Evolutionary conservation across 768 basidiomycete genomes (phyloP), one percentile per base, ranked within the genome.

Genomic region (Termitomyces sp.): DNA sequence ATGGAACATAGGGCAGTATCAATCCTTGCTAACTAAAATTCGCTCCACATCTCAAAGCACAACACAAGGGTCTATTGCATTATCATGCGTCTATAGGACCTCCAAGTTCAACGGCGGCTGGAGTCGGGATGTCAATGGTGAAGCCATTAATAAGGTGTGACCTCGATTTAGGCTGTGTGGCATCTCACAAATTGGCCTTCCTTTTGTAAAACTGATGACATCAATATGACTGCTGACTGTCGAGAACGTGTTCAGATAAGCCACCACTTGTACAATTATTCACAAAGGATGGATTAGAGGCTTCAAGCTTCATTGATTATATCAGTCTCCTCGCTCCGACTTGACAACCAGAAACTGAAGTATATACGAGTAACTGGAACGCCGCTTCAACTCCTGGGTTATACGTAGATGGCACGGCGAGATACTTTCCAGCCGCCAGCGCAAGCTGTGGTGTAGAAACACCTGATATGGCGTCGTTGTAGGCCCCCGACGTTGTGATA

Each of bases 401-500:
- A 69, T 86, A 91, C 1, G 89, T 89, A 9, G 88, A 91, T 1
- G 89, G 88, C 1, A 95, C 77, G 20, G 88, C 70, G 62, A 85
- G 79, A 70, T 95, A 95, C 60, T 78, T 82, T 20, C 91, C 92
- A 0, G 79, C 67, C 4, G 76, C 75, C 45, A 92, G 58, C 16
- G 76, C 73, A 6, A 80, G 72, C 37, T 75, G 76, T 0, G 82
- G 78, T 6, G 82, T 89, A 37, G 77, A 79, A 0, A 89, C 92
- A 0, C 95, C 94, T 0, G 87, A 84, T 31, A 87, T 71, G 0
- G 81, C 76, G 61, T 95, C 91, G 27, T 86, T 81, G 66, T 95
- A 96, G 0, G 88, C 81, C 1, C 93, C 93, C 0, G 93, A 93
- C 0, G 92, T 91, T 1, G 78, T 70, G 5, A 91, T 66, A 37